Conservation (phyloP, 306 rosid species). For the Sicyos edulis region DNA sequence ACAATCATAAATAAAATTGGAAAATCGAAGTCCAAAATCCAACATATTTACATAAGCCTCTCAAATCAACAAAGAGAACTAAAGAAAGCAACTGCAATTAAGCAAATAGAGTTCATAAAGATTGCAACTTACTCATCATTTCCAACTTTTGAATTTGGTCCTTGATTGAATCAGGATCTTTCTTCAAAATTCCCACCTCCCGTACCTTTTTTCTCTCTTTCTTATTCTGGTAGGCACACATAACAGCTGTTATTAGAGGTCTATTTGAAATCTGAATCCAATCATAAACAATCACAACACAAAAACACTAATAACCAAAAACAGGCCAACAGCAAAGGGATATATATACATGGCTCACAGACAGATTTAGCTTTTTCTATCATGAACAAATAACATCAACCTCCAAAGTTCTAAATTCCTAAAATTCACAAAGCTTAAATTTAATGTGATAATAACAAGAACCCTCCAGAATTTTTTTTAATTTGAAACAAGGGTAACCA, state of each 20-base stretch:
- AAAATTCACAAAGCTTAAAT: background rate
- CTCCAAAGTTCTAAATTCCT: background rate
- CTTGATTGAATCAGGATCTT: constrained; percentile 98
- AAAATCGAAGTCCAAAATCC: background rate
- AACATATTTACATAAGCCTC: background rate
- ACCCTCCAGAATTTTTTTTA: no score
- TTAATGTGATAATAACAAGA: no score
- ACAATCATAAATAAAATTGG: background rate
- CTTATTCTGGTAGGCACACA: constrained; percentile 54
- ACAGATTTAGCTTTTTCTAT: background rate
- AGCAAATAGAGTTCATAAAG: constrained; percentile 12
- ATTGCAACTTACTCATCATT: constrained; percentile 66
- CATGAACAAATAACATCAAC: background rate
- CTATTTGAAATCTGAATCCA: constrained; percentile 4
- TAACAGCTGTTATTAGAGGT: constrained; percentile 21
- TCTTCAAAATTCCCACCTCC: constrained; percentile 98
- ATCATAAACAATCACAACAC: background rate
- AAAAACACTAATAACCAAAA: constrained; percentile 1
- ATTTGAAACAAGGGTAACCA: no score
- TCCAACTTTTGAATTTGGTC: constrained; percentile 67
- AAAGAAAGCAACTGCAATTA: background rate
- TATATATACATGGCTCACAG: background rate
- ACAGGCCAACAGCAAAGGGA: no score
- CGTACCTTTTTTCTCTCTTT: constrained; percentile 98
- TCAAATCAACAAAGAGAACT: constrained; percentile 10